Percentiles rank a stretch among this genome's conserved stretches.
These are phyloP conservation scores for Pythium angustatum DNA, from an alignment of 352 stramenopile species.

Conservation along the genomic window DNA sequence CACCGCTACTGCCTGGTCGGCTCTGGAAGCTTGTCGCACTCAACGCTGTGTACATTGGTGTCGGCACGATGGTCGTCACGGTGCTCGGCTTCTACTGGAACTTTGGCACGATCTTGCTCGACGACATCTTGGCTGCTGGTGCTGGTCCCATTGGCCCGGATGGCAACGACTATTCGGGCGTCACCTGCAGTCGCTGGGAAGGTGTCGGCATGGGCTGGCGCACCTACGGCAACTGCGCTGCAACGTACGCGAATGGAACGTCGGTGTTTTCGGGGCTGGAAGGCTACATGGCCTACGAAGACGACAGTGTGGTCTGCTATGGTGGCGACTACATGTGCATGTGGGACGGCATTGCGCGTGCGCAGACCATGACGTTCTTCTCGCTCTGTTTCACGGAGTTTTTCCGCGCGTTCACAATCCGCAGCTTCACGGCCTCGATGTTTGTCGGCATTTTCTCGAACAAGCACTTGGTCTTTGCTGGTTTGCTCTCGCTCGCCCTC, in stretches of 20 bases:
- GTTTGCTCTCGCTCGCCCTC: conserved; percentile 50
- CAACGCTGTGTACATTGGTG: conserved; percentile 58
- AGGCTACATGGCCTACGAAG: conserved; percentile 36
- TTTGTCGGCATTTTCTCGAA: conserved; percentile 67
- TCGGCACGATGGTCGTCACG: conserved; percentile 48
- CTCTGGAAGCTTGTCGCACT: conserved; percentile 63
- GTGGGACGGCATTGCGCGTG: conserved; percentile 51
- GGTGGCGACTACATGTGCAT: conserved; percentile 64
- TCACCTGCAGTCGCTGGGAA: conserved; percentile 61
- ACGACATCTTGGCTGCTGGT: conserved; percentile 56
- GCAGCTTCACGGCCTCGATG: conserved; percentile 67
- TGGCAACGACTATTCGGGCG: conserved; percentile 50
- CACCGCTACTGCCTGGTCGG: conserved; percentile 56
- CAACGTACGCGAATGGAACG: conserved; percentile 38
- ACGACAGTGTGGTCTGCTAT: conserved; percentile 48
- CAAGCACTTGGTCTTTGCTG: conserved; percentile 62
- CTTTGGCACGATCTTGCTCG: conserved; percentile 46
- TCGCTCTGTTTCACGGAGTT: conserved; percentile 71
- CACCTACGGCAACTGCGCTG: conserved; percentile 57
- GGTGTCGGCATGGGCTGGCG: conserved; percentile 43
- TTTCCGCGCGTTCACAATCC: conserved; percentile 74
- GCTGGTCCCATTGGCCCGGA: conserved; percentile 40
- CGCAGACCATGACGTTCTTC: conserved; percentile 80
- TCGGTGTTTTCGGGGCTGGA: conserved; percentile 54
- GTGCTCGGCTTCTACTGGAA: conserved; percentile 75